Evolutionary conservation across 306 rosid genomes (phyloP).

Genomic region (Elaeagnus macrophylla): DNA sequence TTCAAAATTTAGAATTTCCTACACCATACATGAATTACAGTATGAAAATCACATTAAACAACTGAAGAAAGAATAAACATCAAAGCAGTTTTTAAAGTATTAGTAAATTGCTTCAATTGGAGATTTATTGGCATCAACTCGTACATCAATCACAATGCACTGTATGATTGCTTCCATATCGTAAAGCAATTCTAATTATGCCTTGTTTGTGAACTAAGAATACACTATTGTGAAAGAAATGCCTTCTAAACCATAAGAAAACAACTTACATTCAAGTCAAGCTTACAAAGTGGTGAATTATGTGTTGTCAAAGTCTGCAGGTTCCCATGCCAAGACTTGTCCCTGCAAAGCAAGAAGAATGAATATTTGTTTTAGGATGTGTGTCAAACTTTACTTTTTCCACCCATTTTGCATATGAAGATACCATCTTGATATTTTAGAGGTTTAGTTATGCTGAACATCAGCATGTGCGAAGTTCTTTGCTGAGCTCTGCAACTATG

Average conservation of each 20-base stretch:
- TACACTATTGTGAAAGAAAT: slow-evolving; percentile 9
- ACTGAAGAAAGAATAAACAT: slow-evolving; percentile 5
- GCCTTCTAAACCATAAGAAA: slow-evolving; percentile 3
- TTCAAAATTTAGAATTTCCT: slow-evolving; percentile 73
- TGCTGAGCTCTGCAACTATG: slow-evolving; percentile 10
- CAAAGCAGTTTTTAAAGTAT: not conserved
- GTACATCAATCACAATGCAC: not conserved
- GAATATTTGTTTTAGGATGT: slow-evolving; percentile 14
- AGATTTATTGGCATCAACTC: not conserved
- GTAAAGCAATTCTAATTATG: not conserved
- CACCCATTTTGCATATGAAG: not conserved
- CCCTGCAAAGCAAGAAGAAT: slow-evolving; percentile 50
- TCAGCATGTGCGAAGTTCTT: slow-evolving; percentile 1
- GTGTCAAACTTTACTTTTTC: slow-evolving; percentile 8
- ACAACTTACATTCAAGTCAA: slow-evolving; percentile 73
- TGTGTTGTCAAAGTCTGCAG: slow-evolving; percentile 59
- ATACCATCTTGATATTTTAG: too few species aligned
- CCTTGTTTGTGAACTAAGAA: not conserved
- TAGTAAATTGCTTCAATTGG: not conserved
- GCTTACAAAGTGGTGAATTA: slow-evolving; percentile 43
- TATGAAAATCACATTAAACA: slow-evolving; percentile 15
- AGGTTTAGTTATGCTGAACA: too few species aligned
- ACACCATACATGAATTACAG: slow-evolving; percentile 25
- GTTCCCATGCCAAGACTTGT: slow-evolving; percentile 58
- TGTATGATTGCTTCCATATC: not conserved